These are phyloP conservation scores for Cercospora citrullina DNA, from an alignment of 2,329 filamentous ascomycete species.

Conservation along the genomic window DNA sequence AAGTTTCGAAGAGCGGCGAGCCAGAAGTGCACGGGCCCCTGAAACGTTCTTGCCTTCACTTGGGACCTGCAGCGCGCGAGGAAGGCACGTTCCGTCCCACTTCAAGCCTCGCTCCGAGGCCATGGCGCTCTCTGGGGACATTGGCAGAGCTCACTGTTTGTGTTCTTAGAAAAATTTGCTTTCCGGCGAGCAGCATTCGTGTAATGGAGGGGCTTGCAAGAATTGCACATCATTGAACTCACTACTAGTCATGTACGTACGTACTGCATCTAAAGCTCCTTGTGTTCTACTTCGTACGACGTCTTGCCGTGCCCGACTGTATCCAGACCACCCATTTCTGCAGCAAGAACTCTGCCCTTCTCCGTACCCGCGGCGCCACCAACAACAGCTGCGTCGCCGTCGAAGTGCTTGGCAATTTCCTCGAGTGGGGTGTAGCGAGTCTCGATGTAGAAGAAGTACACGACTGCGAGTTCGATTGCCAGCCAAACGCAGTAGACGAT, in stretches of 20 bases:
- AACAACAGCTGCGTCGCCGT: conserved; percentile 45
- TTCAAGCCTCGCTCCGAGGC: background rate
- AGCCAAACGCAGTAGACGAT: conserved; percentile 39
- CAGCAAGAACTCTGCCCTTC: conserved; percentile 34
- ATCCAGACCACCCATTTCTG: conserved; percentile 32
- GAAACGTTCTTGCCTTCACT: conserved; percentile 5
- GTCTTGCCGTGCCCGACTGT: conserved; percentile 26
- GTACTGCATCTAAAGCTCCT: conserved; percentile 24
- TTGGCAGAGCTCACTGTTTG: background rate
- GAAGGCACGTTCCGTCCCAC: background rate
- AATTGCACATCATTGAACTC: background rate
- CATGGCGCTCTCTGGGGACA: background rate
- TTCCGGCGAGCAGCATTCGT: background rate
- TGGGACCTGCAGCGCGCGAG: background rate
- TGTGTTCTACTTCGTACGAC: conserved; percentile 28
- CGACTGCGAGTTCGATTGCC: conserved; percentile 36
- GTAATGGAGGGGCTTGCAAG: background rate
- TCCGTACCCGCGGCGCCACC: conserved; percentile 41
- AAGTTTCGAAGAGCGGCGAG: background rate
- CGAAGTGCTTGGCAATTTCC: conserved; percentile 50
- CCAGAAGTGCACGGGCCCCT: background rate
- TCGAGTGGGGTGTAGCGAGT: conserved; percentile 48
- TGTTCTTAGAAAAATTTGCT: background rate
- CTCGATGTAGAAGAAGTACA: conserved; percentile 44
- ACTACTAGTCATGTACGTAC: background rate